Percentiles rank a stretch among this genome's conserved stretches.
These are phyloP conservation scores for Huiozyma naganishii DNA, from an alignment of 805 yeast genomes.

Conservation along the genomic window DNA sequence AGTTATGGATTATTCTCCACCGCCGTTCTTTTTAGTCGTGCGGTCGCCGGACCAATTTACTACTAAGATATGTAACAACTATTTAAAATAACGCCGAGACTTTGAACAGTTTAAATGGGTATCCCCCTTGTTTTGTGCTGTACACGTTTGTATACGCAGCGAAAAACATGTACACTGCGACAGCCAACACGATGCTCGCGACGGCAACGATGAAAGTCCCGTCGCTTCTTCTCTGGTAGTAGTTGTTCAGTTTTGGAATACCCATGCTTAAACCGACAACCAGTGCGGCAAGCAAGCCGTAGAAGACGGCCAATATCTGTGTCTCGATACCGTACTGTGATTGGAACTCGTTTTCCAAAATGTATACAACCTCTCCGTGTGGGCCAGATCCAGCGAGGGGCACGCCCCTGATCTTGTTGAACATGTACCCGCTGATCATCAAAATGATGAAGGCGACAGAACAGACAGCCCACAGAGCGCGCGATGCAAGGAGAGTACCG, in stretches of 20 bases:
- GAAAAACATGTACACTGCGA: conserved; percentile 43
- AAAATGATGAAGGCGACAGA: conserved; percentile 53
- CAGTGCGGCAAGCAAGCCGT: conserved; percentile 55
- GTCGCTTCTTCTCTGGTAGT: neutral
- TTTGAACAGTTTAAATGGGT: conserved; percentile 56
- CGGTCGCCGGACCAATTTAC: too few species aligned
- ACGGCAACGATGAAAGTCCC: conserved; percentile 31
- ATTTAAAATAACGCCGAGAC: conserved; percentile 9
- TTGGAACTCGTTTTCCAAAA: conserved; percentile 55
- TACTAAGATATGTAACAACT: too few species aligned
- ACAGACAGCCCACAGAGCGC: conserved; percentile 60
- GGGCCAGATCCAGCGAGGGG: conserved; percentile 38
- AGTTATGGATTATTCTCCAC: too few species aligned
- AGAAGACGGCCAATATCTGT: conserved; percentile 66
- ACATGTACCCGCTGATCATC: conserved; percentile 88
- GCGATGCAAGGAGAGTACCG: conserved; percentile 34
- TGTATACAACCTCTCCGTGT: conserved; percentile 38
- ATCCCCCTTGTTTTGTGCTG: conserved; percentile 50
- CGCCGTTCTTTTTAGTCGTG: too few species aligned
- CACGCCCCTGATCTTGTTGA: conserved; percentile 68
- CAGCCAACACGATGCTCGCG: conserved; percentile 36
- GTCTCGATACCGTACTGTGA: conserved; percentile 82
- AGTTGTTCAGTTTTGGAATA: conserved; percentile 32
- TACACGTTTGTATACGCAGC: conserved; percentile 58
- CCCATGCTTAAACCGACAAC: conserved; percentile 48